Evolutionary conservation across 306 rosid species (phyloP).

Genomic region (Clitoria ternatea): DNA sequence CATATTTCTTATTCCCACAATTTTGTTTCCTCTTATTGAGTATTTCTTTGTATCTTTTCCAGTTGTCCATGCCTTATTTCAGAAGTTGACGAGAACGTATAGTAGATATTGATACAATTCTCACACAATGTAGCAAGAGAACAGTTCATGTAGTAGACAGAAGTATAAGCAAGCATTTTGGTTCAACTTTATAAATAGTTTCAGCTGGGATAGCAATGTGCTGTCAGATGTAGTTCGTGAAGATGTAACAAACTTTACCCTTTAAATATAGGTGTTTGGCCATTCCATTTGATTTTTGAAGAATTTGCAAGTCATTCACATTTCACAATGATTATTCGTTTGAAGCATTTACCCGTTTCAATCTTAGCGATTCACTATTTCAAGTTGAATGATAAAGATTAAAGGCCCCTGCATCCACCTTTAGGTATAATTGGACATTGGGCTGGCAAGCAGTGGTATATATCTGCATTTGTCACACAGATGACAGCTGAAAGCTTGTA

Average conservation of each 20-base stretch:
- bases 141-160: conserved; percentile 20
- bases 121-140: conserved; percentile 12
- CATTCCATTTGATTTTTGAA: conserved; percentile 23
- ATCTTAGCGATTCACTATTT: conserved; percentile 17
- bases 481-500: neutral
- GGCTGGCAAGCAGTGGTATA: neutral
- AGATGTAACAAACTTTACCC: conserved; percentile 28
- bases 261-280: conserved; percentile 20
- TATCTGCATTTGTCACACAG: neutral
- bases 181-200: conserved; percentile 22
- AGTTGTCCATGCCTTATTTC: conserved; percentile 16
- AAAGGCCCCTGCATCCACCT: conserved; percentile 17
- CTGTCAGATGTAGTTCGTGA: conserved; percentile 31
- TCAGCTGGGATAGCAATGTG: conserved; percentile 30
- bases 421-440: neutral
- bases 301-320: conserved; percentile 27
- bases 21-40: neutral
- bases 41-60: conserved; percentile 8
- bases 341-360: conserved; percentile 26
- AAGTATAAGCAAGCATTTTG: conserved; percentile 6
- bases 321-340: conserved; percentile 20
- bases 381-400: conserved; percentile 8
- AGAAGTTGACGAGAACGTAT: conserved; percentile 14
- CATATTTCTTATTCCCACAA: neutral
- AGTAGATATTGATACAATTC: conserved; percentile 24